A percentile compares a stretch with the other conserved stretches of the same genome.
These are phyloP conservation scores for Ustilago vetiveriae DNA, from an alignment of 1,284 basidiomycete species.

Conservation along the genomic window DNA sequence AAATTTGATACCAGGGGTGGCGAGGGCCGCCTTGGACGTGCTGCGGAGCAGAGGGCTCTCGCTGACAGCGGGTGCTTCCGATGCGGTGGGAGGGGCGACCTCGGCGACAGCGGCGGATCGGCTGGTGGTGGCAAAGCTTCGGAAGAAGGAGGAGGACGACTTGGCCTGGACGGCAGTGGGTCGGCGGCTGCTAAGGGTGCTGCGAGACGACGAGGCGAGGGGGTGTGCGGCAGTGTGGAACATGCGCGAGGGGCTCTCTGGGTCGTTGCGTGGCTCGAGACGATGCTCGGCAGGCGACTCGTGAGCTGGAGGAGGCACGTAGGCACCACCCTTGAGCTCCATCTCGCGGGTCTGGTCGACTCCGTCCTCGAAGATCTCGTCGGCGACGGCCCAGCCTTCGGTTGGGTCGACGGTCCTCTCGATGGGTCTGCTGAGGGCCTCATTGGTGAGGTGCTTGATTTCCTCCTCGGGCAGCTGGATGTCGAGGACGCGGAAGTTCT, in stretches of 20 bases:
- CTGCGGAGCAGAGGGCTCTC: constrained; percentile 44
- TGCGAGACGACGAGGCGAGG: constrained; percentile 24
- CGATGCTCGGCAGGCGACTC: constrained; percentile 51
- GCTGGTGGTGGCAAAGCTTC: constrained; percentile 47
- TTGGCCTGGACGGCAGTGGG: constrained; percentile 50
- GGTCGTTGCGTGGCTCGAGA: constrained; percentile 59
- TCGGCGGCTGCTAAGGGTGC: constrained; percentile 15
- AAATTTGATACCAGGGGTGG: constrained; percentile 53
- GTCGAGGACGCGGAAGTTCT: constrained; percentile 49
- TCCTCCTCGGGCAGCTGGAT: constrained; percentile 51
- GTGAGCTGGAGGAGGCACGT: constrained; percentile 49
- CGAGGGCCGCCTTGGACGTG: constrained; percentile 46
- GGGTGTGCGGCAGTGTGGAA: constrained; percentile 46
- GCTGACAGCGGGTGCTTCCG: constrained; percentile 41
- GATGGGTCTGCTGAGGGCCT: constrained; percentile 51
- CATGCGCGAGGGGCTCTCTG: constrained; percentile 23
- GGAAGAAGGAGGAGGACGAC: constrained; percentile 34
- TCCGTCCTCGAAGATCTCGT: constrained; percentile 62
- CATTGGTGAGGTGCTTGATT: constrained; percentile 55
- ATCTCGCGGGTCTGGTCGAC: constrained; percentile 55
- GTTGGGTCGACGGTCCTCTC: constrained; percentile 59
- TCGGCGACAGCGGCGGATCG: constrained; percentile 37
- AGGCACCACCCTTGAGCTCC: constrained; percentile 47
- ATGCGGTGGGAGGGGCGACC: constrained; percentile 22
- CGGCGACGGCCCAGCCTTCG: constrained; percentile 52